Conservation (phyloP, 2,329 filamentous ascomycete species). For the Xylariaceae sp. region DNA sequence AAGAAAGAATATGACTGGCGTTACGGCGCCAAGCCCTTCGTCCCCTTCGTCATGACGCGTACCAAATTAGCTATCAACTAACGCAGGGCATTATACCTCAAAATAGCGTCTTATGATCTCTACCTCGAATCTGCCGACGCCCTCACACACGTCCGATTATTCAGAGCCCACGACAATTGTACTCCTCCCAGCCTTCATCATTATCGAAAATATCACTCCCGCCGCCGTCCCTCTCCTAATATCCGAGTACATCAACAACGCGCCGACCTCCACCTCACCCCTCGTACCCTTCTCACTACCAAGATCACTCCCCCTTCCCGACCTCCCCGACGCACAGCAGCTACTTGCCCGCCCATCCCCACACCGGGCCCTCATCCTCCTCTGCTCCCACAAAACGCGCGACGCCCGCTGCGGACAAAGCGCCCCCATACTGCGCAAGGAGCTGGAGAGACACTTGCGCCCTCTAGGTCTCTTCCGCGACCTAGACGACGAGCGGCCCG, state of each 20-base stretch:
- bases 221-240: conserved; percentile 67
- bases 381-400: conserved; percentile 91
- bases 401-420: conserved; percentile 93
- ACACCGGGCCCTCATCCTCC: conserved; percentile 79
- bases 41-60: neutral
- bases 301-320: conserved; percentile 30
- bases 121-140: conserved; percentile 83
- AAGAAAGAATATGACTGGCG: neutral
- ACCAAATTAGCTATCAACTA: neutral
- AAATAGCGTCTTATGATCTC: conserved; percentile 77
- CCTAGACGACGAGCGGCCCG: conserved; percentile 78
- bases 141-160: conserved; percentile 58
- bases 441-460: conserved; percentile 83
- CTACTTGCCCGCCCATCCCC: conserved; percentile 59
- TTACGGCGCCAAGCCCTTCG: neutral
- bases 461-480: conserved; percentile 82
- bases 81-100: neutral
- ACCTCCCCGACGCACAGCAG: conserved; percentile 15
- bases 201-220: conserved; percentile 80
- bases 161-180: conserved; percentile 70
- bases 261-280: conserved; percentile 68
- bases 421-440: conserved; percentile 79
- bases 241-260: conserved; percentile 59
- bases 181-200: conserved; percentile 76
- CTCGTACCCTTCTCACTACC: conserved; percentile 41